Percentiles rank a stretch among this genome's conserved stretches.
Conservation (phyloP, 345 rosid genomes). For the Xanthoceras sorbifolium region DNA sequence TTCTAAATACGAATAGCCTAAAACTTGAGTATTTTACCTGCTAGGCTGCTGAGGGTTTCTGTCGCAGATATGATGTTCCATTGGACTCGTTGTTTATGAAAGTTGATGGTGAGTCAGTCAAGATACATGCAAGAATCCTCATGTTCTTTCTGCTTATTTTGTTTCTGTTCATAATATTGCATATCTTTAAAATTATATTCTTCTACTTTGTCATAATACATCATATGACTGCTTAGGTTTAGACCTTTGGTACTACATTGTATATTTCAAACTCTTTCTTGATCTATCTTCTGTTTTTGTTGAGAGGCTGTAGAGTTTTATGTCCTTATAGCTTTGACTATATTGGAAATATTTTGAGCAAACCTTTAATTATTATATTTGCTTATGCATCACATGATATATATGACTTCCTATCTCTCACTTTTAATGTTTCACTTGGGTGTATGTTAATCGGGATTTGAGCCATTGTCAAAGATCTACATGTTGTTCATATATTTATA, state of each 20-base stretch:
- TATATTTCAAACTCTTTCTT: neutral
- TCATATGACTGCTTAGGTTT: neutral
- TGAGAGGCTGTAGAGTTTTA: neutral
- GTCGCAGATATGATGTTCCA: constrained; percentile 73
- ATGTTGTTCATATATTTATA: neutral
- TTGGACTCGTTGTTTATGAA: constrained; percentile 62
- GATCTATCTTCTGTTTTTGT: neutral
- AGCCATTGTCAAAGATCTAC: neutral
- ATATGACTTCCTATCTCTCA: neutral
- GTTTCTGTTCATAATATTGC: neutral
- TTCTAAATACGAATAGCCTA: neutral
- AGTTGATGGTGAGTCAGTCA: constrained; percentile 62
- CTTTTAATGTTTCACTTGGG: neutral
- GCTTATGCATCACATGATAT: neutral
- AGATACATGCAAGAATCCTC: constrained; percentile 4
- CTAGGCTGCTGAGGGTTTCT: constrained; percentile 96
- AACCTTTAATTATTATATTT: neutral
- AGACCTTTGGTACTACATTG: neutral
- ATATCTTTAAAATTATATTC: neutral
- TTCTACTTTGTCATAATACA: neutral
- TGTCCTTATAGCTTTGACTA: neutral
- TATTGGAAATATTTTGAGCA: neutral
- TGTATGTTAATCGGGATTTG: constrained; percentile 6
- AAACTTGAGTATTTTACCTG: constrained; percentile 25
- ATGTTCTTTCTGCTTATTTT: neutral